A percentile compares a stretch with the other conserved stretches of the same genome.
Conservation (phyloP, 768 basidiomycete genomes). For the Hirschioporus abietinus region DNA sequence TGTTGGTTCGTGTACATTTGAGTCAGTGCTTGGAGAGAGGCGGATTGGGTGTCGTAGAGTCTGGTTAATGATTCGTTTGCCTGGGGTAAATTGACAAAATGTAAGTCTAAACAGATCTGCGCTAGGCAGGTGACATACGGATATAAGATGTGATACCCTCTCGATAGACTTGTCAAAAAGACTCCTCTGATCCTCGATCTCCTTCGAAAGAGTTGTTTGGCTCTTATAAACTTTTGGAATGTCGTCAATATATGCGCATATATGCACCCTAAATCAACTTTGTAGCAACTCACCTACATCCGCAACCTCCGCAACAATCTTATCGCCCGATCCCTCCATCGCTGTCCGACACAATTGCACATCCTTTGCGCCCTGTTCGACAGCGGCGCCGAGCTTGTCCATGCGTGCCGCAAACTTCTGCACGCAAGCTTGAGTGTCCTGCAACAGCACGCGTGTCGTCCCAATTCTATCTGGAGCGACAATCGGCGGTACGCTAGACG, state of each 20-base stretch:
- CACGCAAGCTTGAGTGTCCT: slow-evolving; percentile 68
- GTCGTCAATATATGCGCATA: slow-evolving; percentile 15
- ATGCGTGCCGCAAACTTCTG: slow-evolving; percentile 60
- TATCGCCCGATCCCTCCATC: slow-evolving; percentile 58
- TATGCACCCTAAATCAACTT: slow-evolving; percentile 3
- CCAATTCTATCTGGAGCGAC: slow-evolving; percentile 46
- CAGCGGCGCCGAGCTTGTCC: slow-evolving; percentile 42
- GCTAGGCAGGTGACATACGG: slow-evolving; percentile 12
- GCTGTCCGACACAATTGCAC: slow-evolving; percentile 46
- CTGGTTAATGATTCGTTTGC: slow-evolving; percentile 11
- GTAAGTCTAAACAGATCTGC: slow-evolving; percentile 10
- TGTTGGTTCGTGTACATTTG: slow-evolving; percentile 26
- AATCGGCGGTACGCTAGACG: slow-evolving; percentile 26
- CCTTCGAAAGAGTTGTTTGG: slow-evolving; percentile 54
- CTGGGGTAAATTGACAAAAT: slow-evolving; percentile 1
- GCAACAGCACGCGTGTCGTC: slow-evolving; percentile 64
- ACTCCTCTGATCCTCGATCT: slow-evolving; percentile 56
- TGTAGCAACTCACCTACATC: slow-evolving; percentile 44
- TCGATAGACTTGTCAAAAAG: slow-evolving; percentile 31
- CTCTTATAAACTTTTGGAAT: slow-evolving; percentile 49
- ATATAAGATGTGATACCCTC: slow-evolving; percentile 13
- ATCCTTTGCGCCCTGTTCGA: slow-evolving; percentile 50
- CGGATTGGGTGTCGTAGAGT: slow-evolving; percentile 25
- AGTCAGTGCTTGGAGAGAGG: slow-evolving; percentile 36
- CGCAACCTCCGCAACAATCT: slow-evolving; percentile 47